Conservation (phyloP, 805 yeast genomes). For the Kuraishia cidri region DNA sequence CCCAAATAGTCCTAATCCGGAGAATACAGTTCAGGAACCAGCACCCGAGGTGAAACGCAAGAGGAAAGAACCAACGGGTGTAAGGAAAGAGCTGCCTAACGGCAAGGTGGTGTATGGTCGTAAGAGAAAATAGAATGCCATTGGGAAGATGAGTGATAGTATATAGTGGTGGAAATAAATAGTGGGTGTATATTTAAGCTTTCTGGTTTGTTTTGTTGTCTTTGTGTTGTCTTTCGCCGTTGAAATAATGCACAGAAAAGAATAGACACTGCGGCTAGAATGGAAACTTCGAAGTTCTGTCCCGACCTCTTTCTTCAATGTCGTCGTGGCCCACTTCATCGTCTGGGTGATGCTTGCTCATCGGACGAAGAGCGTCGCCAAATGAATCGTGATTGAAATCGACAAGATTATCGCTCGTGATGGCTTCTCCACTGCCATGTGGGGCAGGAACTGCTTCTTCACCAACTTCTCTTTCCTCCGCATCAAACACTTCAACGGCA, state of each 20-base stretch:
- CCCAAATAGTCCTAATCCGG: neutral
- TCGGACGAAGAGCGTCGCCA: slow-evolving; percentile 1
- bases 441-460: neutral
- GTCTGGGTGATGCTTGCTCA: slow-evolving; percentile 1
- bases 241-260: too few species aligned
- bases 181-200: too few species aligned
- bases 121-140: slow-evolving; percentile 5
- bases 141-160: too few species aligned
- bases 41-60: slow-evolving; percentile 14
- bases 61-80: slow-evolving; percentile 27
- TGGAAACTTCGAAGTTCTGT: too few species aligned
- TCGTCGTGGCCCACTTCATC: slow-evolving; percentile 1
- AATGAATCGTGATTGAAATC: neutral
- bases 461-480: slow-evolving; percentile 2
- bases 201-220: too few species aligned
- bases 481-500: slow-evolving; percentile 21
- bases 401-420: neutral
- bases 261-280: too few species aligned
- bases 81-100: slow-evolving; percentile 44
- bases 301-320: too few species aligned
- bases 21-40: slow-evolving; percentile 5
- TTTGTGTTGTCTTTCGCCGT: too few species aligned
- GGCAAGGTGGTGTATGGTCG: slow-evolving; percentile 40
- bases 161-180: too few species aligned
- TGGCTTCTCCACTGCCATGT: neutral